Base-by-base conservation (phyloP, 352 stramenopile genomes). In the Globisporangium middletonii region DNA sequence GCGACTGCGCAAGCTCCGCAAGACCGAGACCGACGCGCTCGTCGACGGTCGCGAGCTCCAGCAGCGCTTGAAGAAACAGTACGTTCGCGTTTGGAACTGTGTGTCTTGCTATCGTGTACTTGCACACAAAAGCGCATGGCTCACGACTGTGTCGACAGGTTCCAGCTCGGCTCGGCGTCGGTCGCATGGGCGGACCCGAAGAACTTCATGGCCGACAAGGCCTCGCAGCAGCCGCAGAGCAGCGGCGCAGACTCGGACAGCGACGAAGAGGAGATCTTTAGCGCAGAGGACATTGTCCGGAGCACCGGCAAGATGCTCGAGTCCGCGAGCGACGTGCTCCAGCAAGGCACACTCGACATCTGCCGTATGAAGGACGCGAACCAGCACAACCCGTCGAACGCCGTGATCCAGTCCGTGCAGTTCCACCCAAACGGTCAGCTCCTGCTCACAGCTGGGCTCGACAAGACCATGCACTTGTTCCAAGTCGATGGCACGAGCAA, bases 381-480 rank as follows among this genome's bases (percentile, higher is more conserved):
- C 70, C 83, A 95, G 62, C 85, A 95, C 59, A 77, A 79, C 35
- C 85, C 85, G 42, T 91, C 84, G 35, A 84, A 83, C 64, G 81
- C 89, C 0, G 81, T 93, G 3, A 82, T 98, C 28, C 84, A 92
- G 61, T 83, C 85, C 43, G 78, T 97, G 53, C 71, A 92, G 55
- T 98, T 97, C 64, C 91, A 98, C 67, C 60, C 79, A 41, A 92
- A 95, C 33, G 77, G 83, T 18, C 89, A 95, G 55, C 61, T 98
- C 18, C 62, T 97, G 58, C 67, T 97, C 0, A 96, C 92, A 0
- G 91, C 84, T 4, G 91, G 91, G 15, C 77, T 96, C 46, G 93
- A 98, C 75, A 98, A 97, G 68, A 94, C 77, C n/a, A 50, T 98
- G 52, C 81, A 94, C 38, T 71, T 98, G 12, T 98, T 98, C 67